phyloP scores from a whole-genome alignment of 805 yeast species.

The Barnettozyma salicaria region DNA sequence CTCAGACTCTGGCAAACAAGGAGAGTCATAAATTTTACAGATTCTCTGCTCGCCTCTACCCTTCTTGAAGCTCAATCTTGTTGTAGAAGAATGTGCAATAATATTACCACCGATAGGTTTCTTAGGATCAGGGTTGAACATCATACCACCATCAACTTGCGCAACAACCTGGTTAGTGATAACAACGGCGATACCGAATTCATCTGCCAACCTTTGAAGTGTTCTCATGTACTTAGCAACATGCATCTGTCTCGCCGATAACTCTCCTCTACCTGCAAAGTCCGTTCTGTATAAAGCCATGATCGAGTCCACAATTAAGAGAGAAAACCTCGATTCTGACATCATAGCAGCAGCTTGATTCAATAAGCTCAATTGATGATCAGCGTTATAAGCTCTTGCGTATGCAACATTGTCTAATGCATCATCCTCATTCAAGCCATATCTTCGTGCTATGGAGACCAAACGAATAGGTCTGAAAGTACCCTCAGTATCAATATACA shows the following conservation, averaged over 20 bases:
- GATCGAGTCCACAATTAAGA: slow-evolving; percentile 91
- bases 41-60: slow-evolving; percentile 90
- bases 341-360: slow-evolving; percentile 93
- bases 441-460: slow-evolving; percentile 84
- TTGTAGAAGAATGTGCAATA: slow-evolving; percentile 94
- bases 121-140: slow-evolving; percentile 92
- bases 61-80: slow-evolving; percentile 83
- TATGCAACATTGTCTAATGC: slow-evolving; percentile 97
- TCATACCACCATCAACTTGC: slow-evolving; percentile 83
- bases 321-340: slow-evolving; percentile 87
- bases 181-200: slow-evolving; percentile 94
- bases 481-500: slow-evolving; percentile 95
- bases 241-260: slow-evolving; percentile 90
- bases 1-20: slow-evolving; percentile 93
- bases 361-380: slow-evolving; percentile 83
- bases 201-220: slow-evolving; percentile 90
- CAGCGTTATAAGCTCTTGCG: slow-evolving; percentile 96
- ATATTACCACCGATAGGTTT: slow-evolving; percentile 98
- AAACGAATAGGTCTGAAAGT: slow-evolving; percentile 91
- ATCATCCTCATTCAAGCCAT: slow-evolving; percentile 86
- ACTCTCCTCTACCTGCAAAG: slow-evolving; percentile 91
- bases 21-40: slow-evolving; percentile 93
- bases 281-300: slow-evolving; percentile 97
- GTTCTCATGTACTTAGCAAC: slow-evolving; percentile 91
- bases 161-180: slow-evolving; percentile 97